Percentiles rank a stretch among this genome's conserved stretches.
phyloP scores from a whole-genome alignment of 1,284 basidiomycete genomes.

The Ustilago bromivora region DNA sequence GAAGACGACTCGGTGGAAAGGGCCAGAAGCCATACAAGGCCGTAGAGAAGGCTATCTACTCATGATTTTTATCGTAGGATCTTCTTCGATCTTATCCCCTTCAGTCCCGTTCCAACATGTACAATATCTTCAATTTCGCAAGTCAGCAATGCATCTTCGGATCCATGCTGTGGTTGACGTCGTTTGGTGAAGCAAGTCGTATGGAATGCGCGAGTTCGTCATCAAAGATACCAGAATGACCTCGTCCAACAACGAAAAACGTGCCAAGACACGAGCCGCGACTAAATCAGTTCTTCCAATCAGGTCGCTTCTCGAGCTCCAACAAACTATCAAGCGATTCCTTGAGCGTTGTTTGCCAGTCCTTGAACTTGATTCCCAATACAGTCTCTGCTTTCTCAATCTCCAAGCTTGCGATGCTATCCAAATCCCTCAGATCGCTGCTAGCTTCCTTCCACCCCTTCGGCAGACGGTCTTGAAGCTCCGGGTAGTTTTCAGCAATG shows the following conservation, averaged over 20 bases:
- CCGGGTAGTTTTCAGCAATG: conserved; percentile 47
- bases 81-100: no score
- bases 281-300: conserved; percentile 39
- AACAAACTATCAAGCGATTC: conserved; percentile 57
- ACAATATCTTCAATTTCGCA: not conserved
- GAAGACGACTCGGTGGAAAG: conserved; percentile 8
- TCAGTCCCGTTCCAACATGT: not conserved
- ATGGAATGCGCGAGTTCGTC: no score
- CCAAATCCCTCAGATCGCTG: conserved; percentile 18
- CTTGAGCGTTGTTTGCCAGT: conserved; percentile 60
- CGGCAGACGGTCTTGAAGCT: conserved; percentile 53
- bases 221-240: no score
- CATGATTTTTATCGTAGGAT: not conserved
- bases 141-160: no score
- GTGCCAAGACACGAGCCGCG: no score
- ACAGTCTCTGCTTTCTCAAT: conserved; percentile 44
- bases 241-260: no score
- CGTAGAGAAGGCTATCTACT: conserved; percentile 30
- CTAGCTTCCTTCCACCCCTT: conserved; percentile 58
- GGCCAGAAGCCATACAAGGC: conserved; percentile 21
- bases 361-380: conserved; percentile 49
- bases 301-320: conserved; percentile 46
- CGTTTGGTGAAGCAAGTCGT: no score
- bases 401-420: conserved; percentile 48
- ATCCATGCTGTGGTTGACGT: no score